A percentile compares a stretch with the other conserved stretches of the same genome.
Evolutionary conservation across 164 flowering plant species (phyloP).

Genomic region (Stephania yunnanensis): DNA sequence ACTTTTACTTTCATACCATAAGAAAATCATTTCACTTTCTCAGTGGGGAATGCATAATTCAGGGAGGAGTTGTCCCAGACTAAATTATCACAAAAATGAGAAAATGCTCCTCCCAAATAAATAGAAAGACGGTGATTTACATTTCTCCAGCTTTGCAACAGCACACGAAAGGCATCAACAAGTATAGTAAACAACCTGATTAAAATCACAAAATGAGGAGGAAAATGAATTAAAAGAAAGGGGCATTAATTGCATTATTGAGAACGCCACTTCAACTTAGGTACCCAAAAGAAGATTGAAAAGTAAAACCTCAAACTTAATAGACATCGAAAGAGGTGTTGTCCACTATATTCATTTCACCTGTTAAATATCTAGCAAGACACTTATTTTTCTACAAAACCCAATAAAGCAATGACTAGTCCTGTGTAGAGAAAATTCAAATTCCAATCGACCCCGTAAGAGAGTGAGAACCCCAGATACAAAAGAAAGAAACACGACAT

Average conservation of each 20-base stretch:
- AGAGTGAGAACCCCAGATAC: no score
- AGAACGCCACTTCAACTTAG: background rate
- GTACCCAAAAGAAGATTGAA: background rate
- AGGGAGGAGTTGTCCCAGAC: no score
- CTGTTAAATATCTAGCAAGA: no score
- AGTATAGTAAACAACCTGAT: background rate
- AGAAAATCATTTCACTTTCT: no score
- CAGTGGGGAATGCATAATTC: no score
- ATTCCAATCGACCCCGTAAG: background rate
- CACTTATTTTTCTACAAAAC: background rate
- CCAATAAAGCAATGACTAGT: background rate
- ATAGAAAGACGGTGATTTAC: no score
- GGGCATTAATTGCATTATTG: background rate
- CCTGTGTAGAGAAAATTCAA: background rate
- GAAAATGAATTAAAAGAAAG: background rate
- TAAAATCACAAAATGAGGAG: background rate
- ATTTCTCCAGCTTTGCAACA: background rate
- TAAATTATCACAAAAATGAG: background rate
- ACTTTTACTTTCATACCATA: no score
- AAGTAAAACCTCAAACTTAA: background rate
- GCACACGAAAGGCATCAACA: background rate
- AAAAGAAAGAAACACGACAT: no score
- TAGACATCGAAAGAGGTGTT: background rate
- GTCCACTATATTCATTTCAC: background rate
- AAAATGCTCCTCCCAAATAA: background rate